phyloP scores from a whole-genome alignment of 2,329 filamentous ascomycete species.

The Ophiognomonia clavigignenti-juglandacearum region DNA sequence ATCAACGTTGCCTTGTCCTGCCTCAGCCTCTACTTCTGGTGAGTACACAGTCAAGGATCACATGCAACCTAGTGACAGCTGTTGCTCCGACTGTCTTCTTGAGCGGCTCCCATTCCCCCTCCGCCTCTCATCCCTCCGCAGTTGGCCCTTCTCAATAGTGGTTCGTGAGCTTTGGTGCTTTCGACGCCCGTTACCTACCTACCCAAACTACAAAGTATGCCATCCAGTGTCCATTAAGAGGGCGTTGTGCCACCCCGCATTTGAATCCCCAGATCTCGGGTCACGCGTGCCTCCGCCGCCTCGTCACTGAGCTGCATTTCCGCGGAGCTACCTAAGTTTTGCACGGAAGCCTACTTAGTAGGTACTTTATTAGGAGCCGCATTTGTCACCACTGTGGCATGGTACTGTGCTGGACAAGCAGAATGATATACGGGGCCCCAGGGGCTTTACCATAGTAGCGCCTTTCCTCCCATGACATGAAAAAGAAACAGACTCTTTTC shows the following conservation, averaged over 20 bases:
- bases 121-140: too few relatives aligned
- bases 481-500: background rate
- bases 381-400: too few relatives aligned
- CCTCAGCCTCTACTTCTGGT: too few relatives aligned
- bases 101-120: too few relatives aligned
- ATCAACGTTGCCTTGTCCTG: too few relatives aligned
- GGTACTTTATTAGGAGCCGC: too few relatives aligned
- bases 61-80: too few relatives aligned
- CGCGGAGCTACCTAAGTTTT: background rate
- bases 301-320: background rate
- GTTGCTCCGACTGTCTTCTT: too few relatives aligned
- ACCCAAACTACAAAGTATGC: background rate
- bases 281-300: background rate
- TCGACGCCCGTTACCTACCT: background rate
- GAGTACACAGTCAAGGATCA: too few relatives aligned
- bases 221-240: slow-evolving; percentile 2
- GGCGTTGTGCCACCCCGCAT: background rate
- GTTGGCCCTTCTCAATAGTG: background rate
- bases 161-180: background rate
- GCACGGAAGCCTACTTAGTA: too few relatives aligned
- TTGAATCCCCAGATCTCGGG: slow-evolving; percentile 2
- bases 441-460: too few relatives aligned
- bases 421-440: slow-evolving; percentile 2
- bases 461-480: background rate
- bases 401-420: background rate